A percentile compares a stretch with the other conserved stretches of the same genome.
These are phyloP conservation scores for Rhododendron kiyosumense DNA, from an alignment of 148 eudicot genomes.

Conservation along the genomic window DNA sequence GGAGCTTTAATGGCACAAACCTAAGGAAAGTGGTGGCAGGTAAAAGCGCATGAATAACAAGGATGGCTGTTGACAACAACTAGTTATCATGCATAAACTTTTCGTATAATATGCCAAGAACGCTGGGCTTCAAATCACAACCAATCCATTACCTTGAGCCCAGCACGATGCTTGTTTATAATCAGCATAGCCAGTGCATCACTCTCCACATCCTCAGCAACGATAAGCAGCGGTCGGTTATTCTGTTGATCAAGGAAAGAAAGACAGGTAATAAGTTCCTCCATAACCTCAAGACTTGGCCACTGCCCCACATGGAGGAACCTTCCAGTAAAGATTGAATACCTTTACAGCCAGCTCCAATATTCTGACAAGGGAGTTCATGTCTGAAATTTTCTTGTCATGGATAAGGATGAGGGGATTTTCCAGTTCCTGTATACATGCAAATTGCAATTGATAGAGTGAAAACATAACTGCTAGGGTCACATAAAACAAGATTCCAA, in stretches of 20 bases:
- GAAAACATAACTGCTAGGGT: neutral
- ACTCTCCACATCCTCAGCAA: constrained; percentile 93
- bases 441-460: constrained; percentile 10
- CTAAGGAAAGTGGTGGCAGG: constrained; percentile 25
- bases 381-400: constrained; percentile 80
- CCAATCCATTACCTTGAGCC: constrained; percentile 57
- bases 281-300: neutral
- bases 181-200: constrained; percentile 71
- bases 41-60: neutral
- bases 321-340: constrained; percentile 9
- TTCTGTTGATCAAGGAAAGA: constrained; percentile 33
- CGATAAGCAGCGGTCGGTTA: constrained; percentile 64
- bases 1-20: constrained; percentile 99
- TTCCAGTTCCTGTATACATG: constrained; percentile 73
- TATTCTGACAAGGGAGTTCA: constrained; percentile 55
- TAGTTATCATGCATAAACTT: neutral
- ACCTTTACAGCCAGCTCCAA: constrained; percentile 91
- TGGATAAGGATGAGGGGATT: constrained; percentile 80
- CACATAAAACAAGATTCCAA: neutral
- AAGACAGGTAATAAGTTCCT: constrained; percentile 4
- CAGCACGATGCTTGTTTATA: constrained; percentile 85
- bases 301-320: constrained; percentile 8
- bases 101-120: neutral
- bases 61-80: neutral
- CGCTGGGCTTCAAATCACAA: constrained; percentile 1